phyloP scores from a whole-genome alignment of 2,329 filamentous ascomycete genomes.

The Fusarium clavum region DNA sequence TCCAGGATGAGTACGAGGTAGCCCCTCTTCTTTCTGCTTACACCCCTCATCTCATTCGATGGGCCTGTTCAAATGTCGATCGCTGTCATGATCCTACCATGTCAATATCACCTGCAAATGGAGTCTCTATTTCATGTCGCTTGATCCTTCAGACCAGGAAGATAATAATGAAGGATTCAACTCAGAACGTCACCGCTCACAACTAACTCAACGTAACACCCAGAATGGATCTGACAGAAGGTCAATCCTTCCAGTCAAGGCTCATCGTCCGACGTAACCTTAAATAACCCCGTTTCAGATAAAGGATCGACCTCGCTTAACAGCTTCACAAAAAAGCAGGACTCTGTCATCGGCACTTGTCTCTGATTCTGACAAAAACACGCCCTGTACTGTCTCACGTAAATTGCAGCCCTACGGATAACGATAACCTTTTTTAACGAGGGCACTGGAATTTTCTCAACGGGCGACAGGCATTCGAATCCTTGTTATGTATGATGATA shows the following conservation, averaged over 20 bases:
- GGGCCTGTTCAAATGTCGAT: slow-evolving; percentile 3
- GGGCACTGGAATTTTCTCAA: background rate
- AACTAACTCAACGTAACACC: background rate
- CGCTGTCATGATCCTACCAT: slow-evolving; percentile 10
- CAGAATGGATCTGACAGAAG: background rate
- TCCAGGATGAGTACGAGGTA: slow-evolving; percentile 20
- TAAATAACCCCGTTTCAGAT: slow-evolving; percentile 38
- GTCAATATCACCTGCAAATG: slow-evolving; percentile 3
- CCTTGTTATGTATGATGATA: background rate
- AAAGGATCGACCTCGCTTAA: slow-evolving; percentile 29
- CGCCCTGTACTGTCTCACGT: background rate
- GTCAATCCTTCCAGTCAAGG: slow-evolving; percentile 10
- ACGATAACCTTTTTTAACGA: slow-evolving; percentile 13
- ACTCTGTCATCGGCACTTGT: slow-evolving; percentile 25
- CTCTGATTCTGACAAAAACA: background rate
- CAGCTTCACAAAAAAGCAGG: slow-evolving; percentile 8
- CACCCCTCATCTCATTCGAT: slow-evolving; percentile 4
- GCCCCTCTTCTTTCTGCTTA: background rate
- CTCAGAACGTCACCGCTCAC: background rate
- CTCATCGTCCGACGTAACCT: slow-evolving; percentile 25
- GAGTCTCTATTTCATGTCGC: background rate
- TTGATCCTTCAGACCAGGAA: slow-evolving; percentile 7
- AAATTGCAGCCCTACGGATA: slow-evolving; percentile 31
- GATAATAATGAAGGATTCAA: background rate
- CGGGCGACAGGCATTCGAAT: background rate